These are phyloP conservation scores for Mortierella sp. DNA, from an alignment of 371 early-diverging fungal genomes.

Conservation along the genomic window DNA sequence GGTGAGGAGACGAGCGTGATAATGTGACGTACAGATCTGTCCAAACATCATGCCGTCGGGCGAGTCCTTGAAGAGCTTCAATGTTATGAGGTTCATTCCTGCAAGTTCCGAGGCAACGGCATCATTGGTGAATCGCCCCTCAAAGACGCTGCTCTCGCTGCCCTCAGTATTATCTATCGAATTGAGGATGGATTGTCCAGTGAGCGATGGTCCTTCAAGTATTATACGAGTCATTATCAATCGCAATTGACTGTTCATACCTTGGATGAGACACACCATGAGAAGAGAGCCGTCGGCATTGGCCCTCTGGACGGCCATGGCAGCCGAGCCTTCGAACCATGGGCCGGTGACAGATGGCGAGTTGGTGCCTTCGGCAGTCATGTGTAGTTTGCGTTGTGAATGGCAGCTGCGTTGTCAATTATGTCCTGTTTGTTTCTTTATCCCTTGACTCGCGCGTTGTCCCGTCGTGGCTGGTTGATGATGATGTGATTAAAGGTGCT, in stretches of 20 bases:
- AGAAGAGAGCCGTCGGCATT: slow-evolving; percentile 35
- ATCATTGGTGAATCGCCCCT: slow-evolving; percentile 29
- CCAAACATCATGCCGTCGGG: slow-evolving; percentile 52
- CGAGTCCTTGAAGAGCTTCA: slow-evolving; percentile 42
- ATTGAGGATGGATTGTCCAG: not conserved
- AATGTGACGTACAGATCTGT: slow-evolving; percentile 45
- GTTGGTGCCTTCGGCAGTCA: slow-evolving; percentile 4
- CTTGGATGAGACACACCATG: slow-evolving; percentile 50
- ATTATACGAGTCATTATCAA: too few species aligned
- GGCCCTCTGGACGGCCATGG: slow-evolving; percentile 40
- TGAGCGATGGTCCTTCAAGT: not conserved
- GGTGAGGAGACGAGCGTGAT: not conserved
- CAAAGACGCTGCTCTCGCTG: slow-evolving; percentile 27
- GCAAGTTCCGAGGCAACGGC: slow-evolving; percentile 16
- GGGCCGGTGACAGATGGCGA: not conserved
- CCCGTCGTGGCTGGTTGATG: not conserved
- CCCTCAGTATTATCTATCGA: slow-evolving; percentile 8
- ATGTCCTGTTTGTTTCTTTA: not conserved
- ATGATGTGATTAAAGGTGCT: not conserved
- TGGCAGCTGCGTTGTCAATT: not conserved
- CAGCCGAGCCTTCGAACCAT: slow-evolving; percentile 53
- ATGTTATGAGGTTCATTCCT: slow-evolving; percentile 20
- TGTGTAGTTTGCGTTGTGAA: not conserved
- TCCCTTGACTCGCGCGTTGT: too few species aligned
- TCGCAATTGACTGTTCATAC: slow-evolving; percentile 2